phyloP scores from a whole-genome alignment of 257 asterid species.

The Rhazya stricta region DNA sequence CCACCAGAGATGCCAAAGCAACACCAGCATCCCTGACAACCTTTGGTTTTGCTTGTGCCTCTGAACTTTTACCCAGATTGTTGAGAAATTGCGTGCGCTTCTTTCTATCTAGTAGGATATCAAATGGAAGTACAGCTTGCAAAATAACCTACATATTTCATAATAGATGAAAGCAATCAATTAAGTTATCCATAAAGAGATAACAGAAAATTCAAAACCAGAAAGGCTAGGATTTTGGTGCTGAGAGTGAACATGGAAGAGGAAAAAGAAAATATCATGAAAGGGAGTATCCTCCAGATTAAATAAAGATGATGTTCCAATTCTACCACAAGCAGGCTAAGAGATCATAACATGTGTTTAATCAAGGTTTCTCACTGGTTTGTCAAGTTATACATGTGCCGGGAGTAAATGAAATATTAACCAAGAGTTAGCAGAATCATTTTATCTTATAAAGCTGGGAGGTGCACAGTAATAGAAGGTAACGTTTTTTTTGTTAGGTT shows the following conservation, averaged over 20 bases:
- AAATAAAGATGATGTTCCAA: not conserved
- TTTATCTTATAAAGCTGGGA: not conserved
- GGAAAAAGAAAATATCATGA: constrained; percentile 8
- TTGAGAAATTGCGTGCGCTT: constrained; percentile 58
- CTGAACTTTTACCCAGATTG: constrained; percentile 48
- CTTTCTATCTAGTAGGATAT: constrained; percentile 66
- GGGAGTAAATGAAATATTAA: not conserved
- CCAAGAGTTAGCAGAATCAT: not conserved
- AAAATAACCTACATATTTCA: constrained; percentile 63
- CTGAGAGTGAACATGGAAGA: not conserved
- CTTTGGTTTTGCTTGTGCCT: constrained; percentile 47
- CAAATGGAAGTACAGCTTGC: constrained; percentile 97
- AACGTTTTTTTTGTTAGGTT: not conserved
- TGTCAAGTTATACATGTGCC: not conserved
- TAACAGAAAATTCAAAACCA: not conserved
- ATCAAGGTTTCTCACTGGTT: not conserved
- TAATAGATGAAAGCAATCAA: not conserved
- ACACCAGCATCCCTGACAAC: constrained; percentile 87
- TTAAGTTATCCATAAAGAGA: not conserved
- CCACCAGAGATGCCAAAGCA: constrained; percentile 84
- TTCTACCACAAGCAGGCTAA: not conserved
- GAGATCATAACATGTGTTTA: not conserved
- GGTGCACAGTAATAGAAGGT: not conserved
- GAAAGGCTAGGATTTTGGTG: not conserved
- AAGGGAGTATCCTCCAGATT: not conserved